These are phyloP conservation scores for Ceratocystis papillata DNA, from an alignment of 2,329 filamentous ascomycete genomes.

Conservation along the genomic window DNA sequence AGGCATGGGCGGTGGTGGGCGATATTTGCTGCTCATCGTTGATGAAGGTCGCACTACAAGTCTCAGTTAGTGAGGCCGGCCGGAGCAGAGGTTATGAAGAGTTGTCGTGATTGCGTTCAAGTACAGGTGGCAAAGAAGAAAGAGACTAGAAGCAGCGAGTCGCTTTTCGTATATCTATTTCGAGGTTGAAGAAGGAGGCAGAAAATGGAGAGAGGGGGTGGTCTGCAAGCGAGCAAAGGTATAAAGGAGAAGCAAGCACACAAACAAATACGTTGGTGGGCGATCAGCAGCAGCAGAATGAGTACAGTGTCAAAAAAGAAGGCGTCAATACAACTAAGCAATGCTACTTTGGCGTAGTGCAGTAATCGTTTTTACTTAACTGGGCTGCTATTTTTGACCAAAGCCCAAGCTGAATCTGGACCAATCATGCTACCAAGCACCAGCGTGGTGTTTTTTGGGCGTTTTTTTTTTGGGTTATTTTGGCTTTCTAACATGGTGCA, in stretches of 20 bases:
- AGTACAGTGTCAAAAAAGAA: background rate
- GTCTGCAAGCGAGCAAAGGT: background rate
- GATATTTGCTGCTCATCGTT: constrained; percentile 40
- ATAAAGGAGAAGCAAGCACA: background rate
- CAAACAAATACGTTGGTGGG: background rate
- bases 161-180: background rate
- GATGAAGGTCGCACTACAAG: constrained; percentile 29
- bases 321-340: background rate
- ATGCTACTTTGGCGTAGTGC: background rate
- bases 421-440: constrained; percentile 3
- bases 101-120: constrained; percentile 29
- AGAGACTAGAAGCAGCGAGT: background rate
- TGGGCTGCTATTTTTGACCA: background rate
- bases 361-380: background rate
- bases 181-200: background rate
- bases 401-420: background rate
- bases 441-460: background rate
- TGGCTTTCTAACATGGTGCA: too few relatives aligned
- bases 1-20: constrained; percentile 38
- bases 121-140: background rate
- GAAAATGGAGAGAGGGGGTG: background rate
- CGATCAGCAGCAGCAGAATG: background rate
- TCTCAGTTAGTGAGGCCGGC: constrained; percentile 1
- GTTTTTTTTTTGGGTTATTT: background rate
- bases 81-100: background rate